These are phyloP conservation scores for Nakaseomyces kungkrabaensis DNA, from an alignment of 1,139 yeast genomes.

Conservation along the genomic window DNA sequence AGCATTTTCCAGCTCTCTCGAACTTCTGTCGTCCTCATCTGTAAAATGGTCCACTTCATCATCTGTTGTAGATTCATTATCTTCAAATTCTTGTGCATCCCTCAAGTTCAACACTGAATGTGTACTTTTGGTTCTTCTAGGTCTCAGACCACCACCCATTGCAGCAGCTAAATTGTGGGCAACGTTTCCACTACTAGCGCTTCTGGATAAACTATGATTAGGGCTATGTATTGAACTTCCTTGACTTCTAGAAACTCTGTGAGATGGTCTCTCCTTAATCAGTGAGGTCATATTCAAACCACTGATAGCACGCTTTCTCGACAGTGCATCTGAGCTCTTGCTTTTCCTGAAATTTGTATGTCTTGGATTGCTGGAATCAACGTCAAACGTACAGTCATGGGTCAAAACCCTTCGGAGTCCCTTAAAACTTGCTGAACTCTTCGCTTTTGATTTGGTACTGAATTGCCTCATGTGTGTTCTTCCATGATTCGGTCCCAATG, in stretches of 20 bases:
- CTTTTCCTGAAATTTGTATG: conserved; percentile 16
- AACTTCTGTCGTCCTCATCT: conserved; percentile 23
- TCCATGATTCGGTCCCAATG: neutral
- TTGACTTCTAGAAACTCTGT: conserved; percentile 9
- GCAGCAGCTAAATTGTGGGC: conserved; percentile 2
- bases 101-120: conserved; percentile 23
- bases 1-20: neutral
- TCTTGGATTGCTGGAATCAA: conserved; percentile 6
- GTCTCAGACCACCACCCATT: conserved; percentile 16
- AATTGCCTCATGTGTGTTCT: conserved; percentile 21
- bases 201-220: neutral
- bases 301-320: conserved; percentile 24
- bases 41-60: conserved; percentile 24
- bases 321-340: conserved; percentile 24
- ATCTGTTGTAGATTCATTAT: conserved; percentile 19
- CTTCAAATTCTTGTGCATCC: conserved; percentile 14
- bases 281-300: conserved; percentile 28
- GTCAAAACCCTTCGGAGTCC: conserved; percentile 22
- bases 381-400: conserved; percentile 18
- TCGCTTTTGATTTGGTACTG: conserved; percentile 26
- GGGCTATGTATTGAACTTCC: conserved; percentile 8
- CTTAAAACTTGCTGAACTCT: conserved; percentile 28
- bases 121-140: conserved; percentile 22
- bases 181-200: conserved; percentile 4
- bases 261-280: conserved; percentile 17